Base-by-base conservation (phyloP, 1,284 basidiomycete genomes). In the Melampsora larici-populina region DNA sequence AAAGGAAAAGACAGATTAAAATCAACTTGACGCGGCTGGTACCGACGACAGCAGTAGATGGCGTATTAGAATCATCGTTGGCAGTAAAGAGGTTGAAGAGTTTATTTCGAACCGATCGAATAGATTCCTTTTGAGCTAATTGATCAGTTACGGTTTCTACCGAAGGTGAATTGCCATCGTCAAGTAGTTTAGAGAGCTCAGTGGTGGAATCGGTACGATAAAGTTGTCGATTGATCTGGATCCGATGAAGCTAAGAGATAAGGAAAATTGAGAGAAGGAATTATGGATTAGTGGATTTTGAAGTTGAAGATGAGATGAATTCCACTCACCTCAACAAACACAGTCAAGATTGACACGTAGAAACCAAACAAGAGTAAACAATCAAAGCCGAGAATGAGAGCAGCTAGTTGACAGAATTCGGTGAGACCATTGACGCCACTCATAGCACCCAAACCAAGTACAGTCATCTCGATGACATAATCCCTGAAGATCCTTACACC, bases 401-500 rank as follows among this genome's bases (percentile, higher is more conserved):
- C 94, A 1, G 94, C 95, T 18, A 99, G 88, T 43, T 94, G 92
- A 84, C 96, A 99, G 82, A 98, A 97, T 84, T 99, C 95, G 81
- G 89, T 90, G 70, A 99, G 86, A 7, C 97, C 97, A 43, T 91
- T 90, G 43, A 98, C 93, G 71, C 90, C 90, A 80, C 90, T 91
- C 81, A 91, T 90, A 1, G 94, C 94, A 29, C 96, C 96, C 31
- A 95, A 88, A 48, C 91, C 86, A 21, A 99, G 88, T 1, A 97
- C 94, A 8, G 90, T 90, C 72, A 99, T 91, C 82, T 99, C 96
- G 70, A 98, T 88, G 1, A 90, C 89, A 81, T 97, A 99, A 84
- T 98, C 96, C 31, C 95, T 88, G 66, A 98, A 89, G 81, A 98
- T 94, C 62, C 89, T 88, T 33, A 90, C 88, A 78, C 94, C 95